Base-by-base conservation (phyloP, 2,329 filamentous ascomycete species). In the Bertia moriformis region DNA sequence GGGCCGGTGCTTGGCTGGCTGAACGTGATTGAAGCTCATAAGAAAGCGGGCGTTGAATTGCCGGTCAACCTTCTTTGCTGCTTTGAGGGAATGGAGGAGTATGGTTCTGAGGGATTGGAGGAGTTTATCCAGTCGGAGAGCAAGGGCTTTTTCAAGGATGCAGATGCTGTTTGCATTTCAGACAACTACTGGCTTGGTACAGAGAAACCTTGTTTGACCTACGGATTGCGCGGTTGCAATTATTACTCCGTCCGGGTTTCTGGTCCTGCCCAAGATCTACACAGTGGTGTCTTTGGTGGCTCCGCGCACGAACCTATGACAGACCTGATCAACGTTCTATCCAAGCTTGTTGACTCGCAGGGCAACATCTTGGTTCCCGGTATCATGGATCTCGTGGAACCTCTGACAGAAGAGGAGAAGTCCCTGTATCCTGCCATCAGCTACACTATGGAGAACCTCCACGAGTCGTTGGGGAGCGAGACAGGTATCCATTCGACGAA, bases 251-350 rank as follows among this genome's bases (percentile, higher is more conserved):
- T 98, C 49, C 83, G 91, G 61, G 69, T 98, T 46, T 87, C 83
- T 5, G 91, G 91, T 1, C 91, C 91, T 10, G 91, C 80, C 30
- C 84, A 89, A 48, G 91, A 98, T 58, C 71, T 98, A 45, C 91
- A 98, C 71, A 93, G 84, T 52, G 91, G 91, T 58, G 89, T 98
- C 32, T 98, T 95, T 56, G 91, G 91, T 49, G 91, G 91, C 47
- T 89, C 88, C 38, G 87, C 87, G 4, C 89, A 96, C 58, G 91
- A 98, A 67, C 91, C 91, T 47, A 98, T 98, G 91, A 96, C 89
- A 14, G 91, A 98, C 57, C 67, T 98, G 39, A 76, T 91, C 43
- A 77, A 79, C 44, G 66, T 98, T 41, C 71, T 98, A 58, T 81
- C 70, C 42, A 83, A 78, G 40, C 69, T 98, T 32, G 91, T 98